phyloP scores from a whole-genome alignment of 2,329 filamentous ascomycete genomes.

The Phyllosticta paracitricarpa region DNA sequence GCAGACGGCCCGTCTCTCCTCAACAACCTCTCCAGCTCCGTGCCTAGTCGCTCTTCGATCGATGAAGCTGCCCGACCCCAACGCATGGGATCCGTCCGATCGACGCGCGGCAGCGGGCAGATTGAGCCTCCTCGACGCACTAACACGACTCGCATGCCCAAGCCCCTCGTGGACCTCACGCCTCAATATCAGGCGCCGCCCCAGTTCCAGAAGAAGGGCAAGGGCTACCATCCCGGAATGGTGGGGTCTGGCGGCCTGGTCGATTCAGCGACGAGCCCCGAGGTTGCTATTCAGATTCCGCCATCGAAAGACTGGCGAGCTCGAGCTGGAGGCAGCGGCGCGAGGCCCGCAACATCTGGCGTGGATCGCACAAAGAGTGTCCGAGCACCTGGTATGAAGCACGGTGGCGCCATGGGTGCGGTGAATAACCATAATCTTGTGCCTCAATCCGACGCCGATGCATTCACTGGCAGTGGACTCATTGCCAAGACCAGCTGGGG shows the following conservation, averaged over 20 bases:
- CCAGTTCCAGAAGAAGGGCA: slow-evolving; percentile 44
- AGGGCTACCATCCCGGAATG: slow-evolving; percentile 34
- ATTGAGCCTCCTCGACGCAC: slow-evolving; percentile 14
- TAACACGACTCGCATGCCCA: slow-evolving; percentile 39
- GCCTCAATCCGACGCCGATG: slow-evolving; percentile 23
- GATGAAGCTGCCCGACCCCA: slow-evolving; percentile 16
- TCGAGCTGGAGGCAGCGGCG: slow-evolving; percentile 20
- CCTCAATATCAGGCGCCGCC: slow-evolving; percentile 55
- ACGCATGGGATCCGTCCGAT: slow-evolving; percentile 24
- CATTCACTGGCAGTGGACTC: slow-evolving; percentile 37
- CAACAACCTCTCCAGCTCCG: slow-evolving; percentile 26
- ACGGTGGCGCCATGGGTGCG: slow-evolving; percentile 15
- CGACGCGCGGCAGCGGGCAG: slow-evolving; percentile 18
- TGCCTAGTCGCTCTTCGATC: slow-evolving; percentile 18
- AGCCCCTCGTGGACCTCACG: slow-evolving; percentile 59
- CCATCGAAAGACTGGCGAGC: slow-evolving; percentile 36
- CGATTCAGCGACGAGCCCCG: slow-evolving; percentile 36
- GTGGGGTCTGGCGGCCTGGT: slow-evolving; percentile 32
- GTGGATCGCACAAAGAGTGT: slow-evolving; percentile 20
- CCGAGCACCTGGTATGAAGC: slow-evolving; percentile 25
- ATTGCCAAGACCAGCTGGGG: slow-evolving; percentile 31
- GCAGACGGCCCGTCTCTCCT: slow-evolving; percentile 49
- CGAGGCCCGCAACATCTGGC: slow-evolving; percentile 23
- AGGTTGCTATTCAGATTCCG: slow-evolving; percentile 32
- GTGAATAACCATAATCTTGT: slow-evolving; percentile 11